Evolutionary conservation across 2,329 filamentous ascomycete genomes (phyloP).

Genomic region (Trichoderma koningii): DNA sequence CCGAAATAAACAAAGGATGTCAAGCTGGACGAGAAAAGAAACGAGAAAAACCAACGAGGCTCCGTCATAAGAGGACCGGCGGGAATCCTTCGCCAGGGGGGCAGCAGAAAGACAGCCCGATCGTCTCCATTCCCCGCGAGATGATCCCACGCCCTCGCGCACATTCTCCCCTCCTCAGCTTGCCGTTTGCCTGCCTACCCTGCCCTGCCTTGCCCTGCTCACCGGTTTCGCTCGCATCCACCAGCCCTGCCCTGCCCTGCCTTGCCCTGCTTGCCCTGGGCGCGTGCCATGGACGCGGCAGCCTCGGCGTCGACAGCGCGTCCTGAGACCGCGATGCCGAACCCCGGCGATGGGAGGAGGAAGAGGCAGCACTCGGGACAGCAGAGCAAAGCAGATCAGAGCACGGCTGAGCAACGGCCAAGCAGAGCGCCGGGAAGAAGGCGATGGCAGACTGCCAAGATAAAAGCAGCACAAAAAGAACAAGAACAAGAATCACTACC

Average conservation of each 20-base stretch:
- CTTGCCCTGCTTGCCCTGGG: neutral
- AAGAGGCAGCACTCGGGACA: neutral
- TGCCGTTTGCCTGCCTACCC: conserved; percentile 27
- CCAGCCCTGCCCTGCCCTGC: conserved; percentile 13
- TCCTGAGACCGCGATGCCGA: conserved; percentile 14
- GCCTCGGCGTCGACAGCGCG: conserved; percentile 22
- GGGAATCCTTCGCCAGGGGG: conserved; percentile 7
- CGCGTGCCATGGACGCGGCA: conserved; percentile 26
- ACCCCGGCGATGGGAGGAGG: conserved; percentile 14
- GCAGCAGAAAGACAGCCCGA: neutral
- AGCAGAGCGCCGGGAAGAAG: neutral
- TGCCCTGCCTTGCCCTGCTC: neutral
- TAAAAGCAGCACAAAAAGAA: neutral
- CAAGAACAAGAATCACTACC: too few relatives aligned
- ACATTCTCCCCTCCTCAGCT: conserved; percentile 27
- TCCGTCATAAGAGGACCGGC: neutral
- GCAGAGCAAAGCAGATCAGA: neutral
- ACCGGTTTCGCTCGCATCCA: conserved; percentile 16
- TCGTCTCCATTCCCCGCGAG: conserved; percentile 24
- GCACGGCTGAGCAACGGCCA: neutral
- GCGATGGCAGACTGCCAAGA: neutral
- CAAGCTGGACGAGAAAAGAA: neutral
- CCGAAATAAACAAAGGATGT: neutral
- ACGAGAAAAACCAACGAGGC: neutral
- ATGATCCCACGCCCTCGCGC: conserved; percentile 32